These are phyloP conservation scores for Saturnispora mendoncae DNA, from an alignment of 805 yeast genomes.

Conservation along the genomic window DNA sequence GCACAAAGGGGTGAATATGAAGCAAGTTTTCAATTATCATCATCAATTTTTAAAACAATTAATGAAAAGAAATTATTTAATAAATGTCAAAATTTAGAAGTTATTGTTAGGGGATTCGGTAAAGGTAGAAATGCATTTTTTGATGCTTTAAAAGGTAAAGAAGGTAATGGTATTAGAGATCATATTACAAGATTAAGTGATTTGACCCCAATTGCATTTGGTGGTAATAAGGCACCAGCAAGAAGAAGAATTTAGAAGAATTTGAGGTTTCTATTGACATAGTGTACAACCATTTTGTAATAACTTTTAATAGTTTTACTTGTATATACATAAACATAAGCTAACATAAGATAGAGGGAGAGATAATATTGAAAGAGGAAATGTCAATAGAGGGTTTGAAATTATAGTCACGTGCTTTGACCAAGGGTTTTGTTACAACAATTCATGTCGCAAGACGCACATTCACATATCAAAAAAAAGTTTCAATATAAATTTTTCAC, in stretches of 20 bases:
- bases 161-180: conserved; percentile 64
- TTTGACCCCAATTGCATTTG: conserved; percentile 75
- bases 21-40: conserved; percentile 79
- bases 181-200: conserved; percentile 66
- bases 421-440: conserved; percentile 13
- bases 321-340: no score
- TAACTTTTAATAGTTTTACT: no score
- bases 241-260: conserved; percentile 49
- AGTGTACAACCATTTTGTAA: no score
- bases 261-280: neutral
- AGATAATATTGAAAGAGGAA: no score
- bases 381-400: no score
- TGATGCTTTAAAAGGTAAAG: conserved; percentile 80
- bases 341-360: no score
- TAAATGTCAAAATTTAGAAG: conserved; percentile 53
- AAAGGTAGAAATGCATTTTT: conserved; percentile 84
- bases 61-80: conserved; percentile 38
- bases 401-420: conserved; percentile 14
- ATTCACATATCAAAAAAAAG: conserved; percentile 4
- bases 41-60: conserved; percentile 62
- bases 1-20: conserved; percentile 89
- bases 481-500: neutral
- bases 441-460: conserved; percentile 11
- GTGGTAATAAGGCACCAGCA: conserved; percentile 85
- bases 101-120: conserved; percentile 75